Conservation (phyloP, 1,139 yeast species). For the Geotrichum siamense region DNA sequence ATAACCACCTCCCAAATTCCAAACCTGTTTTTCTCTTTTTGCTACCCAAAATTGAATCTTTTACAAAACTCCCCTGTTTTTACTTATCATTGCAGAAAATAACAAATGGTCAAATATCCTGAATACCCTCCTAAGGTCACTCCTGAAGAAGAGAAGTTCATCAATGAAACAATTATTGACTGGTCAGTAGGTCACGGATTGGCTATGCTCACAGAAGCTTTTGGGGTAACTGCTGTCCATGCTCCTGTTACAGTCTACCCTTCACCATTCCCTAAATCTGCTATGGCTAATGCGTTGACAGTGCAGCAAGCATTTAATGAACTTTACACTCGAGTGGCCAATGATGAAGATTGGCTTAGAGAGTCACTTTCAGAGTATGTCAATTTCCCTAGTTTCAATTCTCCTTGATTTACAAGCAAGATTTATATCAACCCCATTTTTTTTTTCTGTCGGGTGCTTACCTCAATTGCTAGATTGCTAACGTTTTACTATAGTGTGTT, state of each 20-base stretch:
- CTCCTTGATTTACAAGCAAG: neutral
- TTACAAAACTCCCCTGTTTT: no score
- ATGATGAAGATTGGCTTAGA: conserved; percentile 56
- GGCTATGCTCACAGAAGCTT: conserved; percentile 54
- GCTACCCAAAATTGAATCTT: no score
- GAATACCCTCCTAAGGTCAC: conserved; percentile 15
- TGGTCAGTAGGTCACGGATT: conserved; percentile 78
- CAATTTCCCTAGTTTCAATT: neutral
- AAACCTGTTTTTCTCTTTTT: no score
- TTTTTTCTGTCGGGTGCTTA: neutral
- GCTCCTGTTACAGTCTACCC: conserved; percentile 91
- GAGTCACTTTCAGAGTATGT: conserved; percentile 44
- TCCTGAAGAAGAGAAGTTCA: conserved; percentile 11
- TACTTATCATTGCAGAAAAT: no score
- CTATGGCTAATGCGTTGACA: conserved; percentile 57
- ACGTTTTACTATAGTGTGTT: conserved; percentile 10
- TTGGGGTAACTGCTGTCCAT: conserved; percentile 43
- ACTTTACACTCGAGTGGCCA: conserved; percentile 57
- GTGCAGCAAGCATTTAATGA: conserved; percentile 70
- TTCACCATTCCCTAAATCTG: conserved; percentile 68
- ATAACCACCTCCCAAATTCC: no score
- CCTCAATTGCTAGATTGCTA: neutral
- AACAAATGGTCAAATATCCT: conserved; percentile 19
- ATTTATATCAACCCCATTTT: no score
- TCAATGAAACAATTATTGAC: conserved; percentile 43